Evolutionary conservation across 2,329 filamentous ascomycete genomes (phyloP), one percentile per base, ranked within the genome.

Genomic region (Talaromyces marneffei): DNA sequence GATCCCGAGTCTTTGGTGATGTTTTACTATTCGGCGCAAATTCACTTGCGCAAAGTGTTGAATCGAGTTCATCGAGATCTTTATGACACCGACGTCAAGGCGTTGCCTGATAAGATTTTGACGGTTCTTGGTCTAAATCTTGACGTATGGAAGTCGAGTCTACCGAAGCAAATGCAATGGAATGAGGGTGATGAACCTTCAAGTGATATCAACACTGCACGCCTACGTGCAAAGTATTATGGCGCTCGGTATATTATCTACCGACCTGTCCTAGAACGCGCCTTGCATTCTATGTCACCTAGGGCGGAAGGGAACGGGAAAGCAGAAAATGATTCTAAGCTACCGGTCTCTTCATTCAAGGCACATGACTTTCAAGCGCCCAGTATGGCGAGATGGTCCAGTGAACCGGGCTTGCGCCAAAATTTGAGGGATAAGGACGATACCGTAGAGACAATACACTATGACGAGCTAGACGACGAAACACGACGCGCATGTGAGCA

Each of bases 211-310:
- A 85, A 97, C 16, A 81, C 85, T 12, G 93, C 93, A 33, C 85
- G 94, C 23, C 80, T 97, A 64, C 87, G 93, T 44, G 94, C 90
- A 14, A 97, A 99, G 74, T 97, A 94, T 74, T 97, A 93, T 80
- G 94, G 94, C 20, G 92, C 91, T 0, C 85, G 89, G 65, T 92
- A 95, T 64, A 92, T 97, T 70, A 92, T 93, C 27, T 89, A 94
- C 72, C 85, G 94, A 25, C 91, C 90, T 0, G 91, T 93, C 63
- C 74, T 88, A 20, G 83, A 85, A 66, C 81, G 84, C 60, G 83
- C 82, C 2, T 78, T 87, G 2, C 82, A 86, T 64, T 77, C 78
- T 57, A 76, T 78, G 33, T 46, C 23, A 37, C 10, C 25, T 2
- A 40, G 8, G 12, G 6, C 35, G 35, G 35, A 52, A 39, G 16